Evolutionary conservation across 352 stramenopile species (phyloP), one percentile per base, ranked within the genome.

Genomic region (Phytophthora pluvialis): DNA sequence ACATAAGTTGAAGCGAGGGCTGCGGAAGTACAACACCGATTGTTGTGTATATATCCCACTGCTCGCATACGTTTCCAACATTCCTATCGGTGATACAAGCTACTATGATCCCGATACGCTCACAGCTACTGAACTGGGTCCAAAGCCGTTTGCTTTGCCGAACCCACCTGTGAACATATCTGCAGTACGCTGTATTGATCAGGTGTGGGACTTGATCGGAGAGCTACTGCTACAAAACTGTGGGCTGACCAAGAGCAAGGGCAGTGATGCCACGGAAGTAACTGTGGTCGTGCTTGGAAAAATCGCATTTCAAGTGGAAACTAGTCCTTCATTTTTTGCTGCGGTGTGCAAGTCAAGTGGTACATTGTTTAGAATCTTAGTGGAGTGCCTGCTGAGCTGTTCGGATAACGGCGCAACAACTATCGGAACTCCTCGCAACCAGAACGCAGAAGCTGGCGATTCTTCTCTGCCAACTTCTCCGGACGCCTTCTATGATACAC

Each of bases 151-250:
- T 40, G 50, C 70, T 7, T 45, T 81, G 6, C 72, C 74, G 13
- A 46, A 67, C 5, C 49, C 78, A 35, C 47, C 29, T 13, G 62
- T 40, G 1, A 77, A 76, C 33, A 8, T 56, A 1, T 56, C 47
- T 0, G 62, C 71, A 11, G 56, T 44, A 15, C 56, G 55, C 3
- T 88, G 63, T 38, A 46, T 86, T n/a, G 72, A 89, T 35, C 58
- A 84, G 48, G 73, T 88, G 0, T 92, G 86, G 86, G 81, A 89
- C 39, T 45, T 94, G 7, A 64, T 94, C 3, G 86, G 83, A 25
- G 63, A 70, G 4, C 36, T 91, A 28, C 52, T 93, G 12, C n/a
- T 78, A 26, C 59, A 71, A 10, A 93, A 91, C 43, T 86, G 73
- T 51, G n/a, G 60, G 10, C 15, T 66, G 1, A 11, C 33, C 6